Base-by-base conservation (phyloP, 208 protist genomes). In the Trypanosoma rangeli region DNA sequence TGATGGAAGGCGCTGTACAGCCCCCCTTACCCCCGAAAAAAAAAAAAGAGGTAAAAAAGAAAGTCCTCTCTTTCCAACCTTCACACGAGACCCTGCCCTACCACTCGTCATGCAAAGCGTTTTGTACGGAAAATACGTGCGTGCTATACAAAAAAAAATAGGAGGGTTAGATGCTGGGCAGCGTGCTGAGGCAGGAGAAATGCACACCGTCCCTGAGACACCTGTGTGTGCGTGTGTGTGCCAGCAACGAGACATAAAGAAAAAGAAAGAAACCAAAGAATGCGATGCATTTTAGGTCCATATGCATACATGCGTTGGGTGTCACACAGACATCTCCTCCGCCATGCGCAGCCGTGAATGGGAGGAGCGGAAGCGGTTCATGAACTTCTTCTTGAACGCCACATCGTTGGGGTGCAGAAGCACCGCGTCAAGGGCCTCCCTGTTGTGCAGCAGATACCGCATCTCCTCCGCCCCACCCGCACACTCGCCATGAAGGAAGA, bases 391-490 rank as follows among this genome's bases (percentile, higher is more conserved):
- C 75, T 92, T 92, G 22, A 90, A 84, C 3, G 78, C 66, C 35
- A 92, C 76, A 60, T 95, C 90, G 58, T 95, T 89, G 7, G 90
- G 85, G 66, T 86, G 85, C 66, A 95, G 79, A 53, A 95, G 73
- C 39, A 95, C 33, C 59, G 86, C 86, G 64, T 95, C 85, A 68
- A 93, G 68, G 3, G 90, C 90, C 15, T 72, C 66, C 26, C 73
- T 78, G 61, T 95, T 95, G 48, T 73, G 75, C 62, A 82, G 78
- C 67, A 95, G 66, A 67, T 95, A 95, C 12, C 67, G 76, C 64
- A 95, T 80, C 71, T 93, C 85, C 16, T 69, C 46, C 33, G 65
- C 50, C 1, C 85, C 78, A 26, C 90, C 90, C 10, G 80, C 83
- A 64, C 87, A 87, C 16, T 68, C 84, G 31, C 90, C 87, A 22